A percentile compares a stretch with the other conserved stretches of the same genome.
Evolutionary conservation across 2,329 filamentous ascomycete genomes (phyloP).

Genomic region (Penicillium sp.): DNA sequence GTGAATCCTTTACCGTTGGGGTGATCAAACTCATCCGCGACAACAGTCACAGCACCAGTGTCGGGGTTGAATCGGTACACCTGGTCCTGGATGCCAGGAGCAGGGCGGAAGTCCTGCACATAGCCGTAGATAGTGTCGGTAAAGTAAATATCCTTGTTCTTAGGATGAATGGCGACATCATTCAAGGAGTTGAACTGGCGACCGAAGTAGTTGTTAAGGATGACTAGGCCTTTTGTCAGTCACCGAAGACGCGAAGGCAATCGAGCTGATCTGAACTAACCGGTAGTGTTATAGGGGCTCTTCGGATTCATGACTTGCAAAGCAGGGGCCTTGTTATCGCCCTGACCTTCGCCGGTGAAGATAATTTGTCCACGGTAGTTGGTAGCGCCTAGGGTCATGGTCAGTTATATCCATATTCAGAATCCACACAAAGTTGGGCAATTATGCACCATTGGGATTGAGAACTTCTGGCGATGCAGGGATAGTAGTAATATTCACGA

Average conservation of each 20-base stretch:
- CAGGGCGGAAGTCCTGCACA: constrained; percentile 20
- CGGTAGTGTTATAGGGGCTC: constrained; percentile 18
- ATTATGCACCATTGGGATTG: constrained; percentile 13
- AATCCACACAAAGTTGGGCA: background rate
- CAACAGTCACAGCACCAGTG: constrained; percentile 14
- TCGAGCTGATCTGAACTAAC: background rate
- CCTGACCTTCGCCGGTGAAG: constrained; percentile 18
- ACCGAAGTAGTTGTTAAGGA: constrained; percentile 23
- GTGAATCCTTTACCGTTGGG: constrained; percentile 10
- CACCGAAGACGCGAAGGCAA: background rate
- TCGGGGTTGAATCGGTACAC: constrained; percentile 19
- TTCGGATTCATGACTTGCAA: constrained; percentile 20
- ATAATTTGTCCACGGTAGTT: constrained; percentile 16
- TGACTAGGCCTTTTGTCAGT: constrained; percentile 4
- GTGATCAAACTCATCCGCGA: constrained; percentile 14
- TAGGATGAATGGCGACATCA: constrained; percentile 18
- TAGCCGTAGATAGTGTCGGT: constrained; percentile 22
- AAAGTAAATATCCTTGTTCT: constrained; percentile 21
- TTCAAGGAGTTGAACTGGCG: constrained; percentile 23
- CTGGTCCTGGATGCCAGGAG: constrained; percentile 18
- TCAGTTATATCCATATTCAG: background rate
- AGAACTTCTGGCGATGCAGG: constrained; percentile 10
- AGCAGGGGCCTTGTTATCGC: constrained; percentile 14
- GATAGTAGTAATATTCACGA: constrained; percentile 9
- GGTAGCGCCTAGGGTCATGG: constrained; percentile 2